phyloP scores from a whole-genome alignment of 305 asterid species.

The Fraxinus ornus region DNA sequence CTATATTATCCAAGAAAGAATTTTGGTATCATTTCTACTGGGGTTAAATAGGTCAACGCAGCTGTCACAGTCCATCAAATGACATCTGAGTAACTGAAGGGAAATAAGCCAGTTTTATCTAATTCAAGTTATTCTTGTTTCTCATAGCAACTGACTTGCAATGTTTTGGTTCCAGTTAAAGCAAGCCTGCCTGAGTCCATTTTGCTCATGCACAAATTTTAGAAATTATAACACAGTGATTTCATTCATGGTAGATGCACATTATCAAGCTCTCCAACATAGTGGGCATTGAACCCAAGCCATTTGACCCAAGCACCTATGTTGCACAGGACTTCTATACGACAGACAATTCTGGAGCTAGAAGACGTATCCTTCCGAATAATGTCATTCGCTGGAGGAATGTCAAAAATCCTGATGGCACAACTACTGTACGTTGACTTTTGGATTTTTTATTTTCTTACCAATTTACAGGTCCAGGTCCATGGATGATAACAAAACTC shows the following conservation, averaged over 20 bases:
- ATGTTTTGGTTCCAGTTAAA: neutral
- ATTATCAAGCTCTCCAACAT: conserved; percentile 55
- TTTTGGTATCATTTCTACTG: neutral
- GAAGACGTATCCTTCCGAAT: conserved; percentile 44
- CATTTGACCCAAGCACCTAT: conserved; percentile 53
- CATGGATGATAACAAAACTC: neutral
- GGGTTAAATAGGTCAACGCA: neutral
- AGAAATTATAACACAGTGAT: neutral
- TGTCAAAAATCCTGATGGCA: conserved; percentile 50
- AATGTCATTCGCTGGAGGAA: conserved; percentile 55
- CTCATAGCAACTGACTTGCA: neutral
- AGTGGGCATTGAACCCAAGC: conserved; percentile 55
- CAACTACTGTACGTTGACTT: conserved; percentile 41
- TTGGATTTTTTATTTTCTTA: neutral
- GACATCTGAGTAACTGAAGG: neutral
- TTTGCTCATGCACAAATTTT: neutral
- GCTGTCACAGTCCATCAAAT: neutral
- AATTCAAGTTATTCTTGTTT: neutral
- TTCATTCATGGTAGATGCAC: conserved; percentile 44
- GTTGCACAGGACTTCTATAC: conserved; percentile 46
- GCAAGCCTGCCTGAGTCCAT: neutral
- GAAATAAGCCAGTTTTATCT: neutral
- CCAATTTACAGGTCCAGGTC: neutral
- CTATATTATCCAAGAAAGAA: neutral
- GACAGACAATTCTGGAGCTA: conserved; percentile 52